Evolutionary conservation across 148 eudicot species (phyloP), one percentile per base, ranked within the genome.

Genomic region (Fagopyrum esculentum): DNA sequence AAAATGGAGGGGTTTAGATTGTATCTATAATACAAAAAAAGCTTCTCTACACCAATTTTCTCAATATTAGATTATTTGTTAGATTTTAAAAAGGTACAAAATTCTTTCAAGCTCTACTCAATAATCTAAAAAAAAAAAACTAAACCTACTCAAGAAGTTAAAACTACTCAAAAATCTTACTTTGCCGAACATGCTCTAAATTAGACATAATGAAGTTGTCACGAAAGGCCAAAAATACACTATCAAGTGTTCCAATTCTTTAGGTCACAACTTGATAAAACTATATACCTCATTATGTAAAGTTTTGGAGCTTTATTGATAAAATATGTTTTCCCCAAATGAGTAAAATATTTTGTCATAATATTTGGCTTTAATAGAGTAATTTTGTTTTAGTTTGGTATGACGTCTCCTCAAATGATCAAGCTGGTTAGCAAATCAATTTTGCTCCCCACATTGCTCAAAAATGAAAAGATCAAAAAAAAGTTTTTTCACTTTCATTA

Each of bases 371-470:
- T 19, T 19, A 5, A 10, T 17, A 19, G 19, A 49, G 52, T 9
- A 17, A 57, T 57, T 22, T 57, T 17, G 29, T 57, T 57, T 57
- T 17, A 57, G 63, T 57, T 55, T 57, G 63, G 63, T 57, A 57
- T 57, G 63, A 26, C 63, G 63, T 57, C 63, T 57, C 63, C 63
- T 57, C 63, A 57, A 57, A 57, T 57, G 63, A 19, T 57, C 9
- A 57, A 56, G 29, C 63, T 57, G 63, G 63, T 57, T 57, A 57
- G 63, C 63, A 17, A 57, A 57, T 57, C 63, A 57, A 57, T 57
- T 57, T 57, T 57, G 63, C 63, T 57, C 63, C 63, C 63, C 63
- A 57, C 22, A 57, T 57, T 57, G 63, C 63, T 57, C 63, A 57
- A 57, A 57, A 57, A 57, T 19, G 5, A 52, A 57, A 57, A n/a